Evolutionary conservation across 2,329 filamentous ascomycete species (phyloP).

Genomic region (Drechmeria coniospora): DNA sequence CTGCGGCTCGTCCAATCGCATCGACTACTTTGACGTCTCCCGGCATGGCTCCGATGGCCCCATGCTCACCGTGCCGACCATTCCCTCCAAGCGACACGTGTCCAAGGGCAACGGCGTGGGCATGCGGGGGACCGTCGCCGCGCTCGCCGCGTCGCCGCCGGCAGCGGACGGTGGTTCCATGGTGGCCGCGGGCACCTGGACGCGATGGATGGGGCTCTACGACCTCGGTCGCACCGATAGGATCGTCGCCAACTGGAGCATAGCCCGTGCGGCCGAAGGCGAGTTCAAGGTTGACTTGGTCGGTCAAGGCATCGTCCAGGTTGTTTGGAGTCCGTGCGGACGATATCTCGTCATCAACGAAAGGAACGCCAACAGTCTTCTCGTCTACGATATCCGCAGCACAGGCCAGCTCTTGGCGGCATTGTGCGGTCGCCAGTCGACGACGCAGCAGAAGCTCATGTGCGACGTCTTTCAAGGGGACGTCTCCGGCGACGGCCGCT

Average conservation of each 20-base stretch:
- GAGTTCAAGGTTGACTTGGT: slow-evolving; percentile 24
- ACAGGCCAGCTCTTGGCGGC: slow-evolving; percentile 40
- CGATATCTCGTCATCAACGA: slow-evolving; percentile 48
- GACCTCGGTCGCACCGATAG: slow-evolving; percentile 39
- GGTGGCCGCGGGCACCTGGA: slow-evolving; percentile 49
- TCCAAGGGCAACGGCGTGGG: slow-evolving; percentile 46
- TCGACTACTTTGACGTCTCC: slow-evolving; percentile 44
- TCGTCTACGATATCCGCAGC: slow-evolving; percentile 49
- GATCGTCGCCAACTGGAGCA: slow-evolving; percentile 41
- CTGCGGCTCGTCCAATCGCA: slow-evolving; percentile 41
- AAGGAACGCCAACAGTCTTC: slow-evolving; percentile 35
- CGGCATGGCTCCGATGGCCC: slow-evolving; percentile 36
- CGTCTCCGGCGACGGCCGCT: slow-evolving; percentile 20
- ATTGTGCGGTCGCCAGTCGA: slow-evolving; percentile 32
- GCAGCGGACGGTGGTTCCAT: slow-evolving; percentile 20
- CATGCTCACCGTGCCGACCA: slow-evolving; percentile 39
- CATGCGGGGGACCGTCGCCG: slow-evolving; percentile 46
- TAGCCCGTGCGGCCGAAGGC: slow-evolving; percentile 37
- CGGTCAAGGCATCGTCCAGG: slow-evolving; percentile 48
- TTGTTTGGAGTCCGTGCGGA: slow-evolving; percentile 46
- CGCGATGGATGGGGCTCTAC: slow-evolving; percentile 45
- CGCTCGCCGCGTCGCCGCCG: slow-evolving; percentile 31
- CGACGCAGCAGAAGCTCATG: slow-evolving; percentile 39
- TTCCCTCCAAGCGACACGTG: slow-evolving; percentile 42
- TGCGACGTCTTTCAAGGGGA: slow-evolving; percentile 37